Evolutionary conservation across 805 yeast species (phyloP).

Genomic region (Sungouiella thailandica): DNA sequence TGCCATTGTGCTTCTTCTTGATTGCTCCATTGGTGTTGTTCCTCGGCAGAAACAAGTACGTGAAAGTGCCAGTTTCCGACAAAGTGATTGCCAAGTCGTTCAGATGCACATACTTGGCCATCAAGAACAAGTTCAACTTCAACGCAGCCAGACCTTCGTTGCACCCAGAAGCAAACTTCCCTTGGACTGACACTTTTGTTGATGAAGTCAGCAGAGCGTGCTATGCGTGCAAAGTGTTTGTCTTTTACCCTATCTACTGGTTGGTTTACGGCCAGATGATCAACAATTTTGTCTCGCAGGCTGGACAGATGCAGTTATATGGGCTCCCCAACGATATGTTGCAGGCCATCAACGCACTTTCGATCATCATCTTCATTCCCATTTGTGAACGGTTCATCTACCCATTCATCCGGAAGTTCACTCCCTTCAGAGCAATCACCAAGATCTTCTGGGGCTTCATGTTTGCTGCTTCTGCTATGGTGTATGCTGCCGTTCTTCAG

Average conservation of each 20-base stretch:
- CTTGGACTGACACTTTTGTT: slow-evolving; percentile 12
- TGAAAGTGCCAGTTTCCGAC: slow-evolving; percentile 10
- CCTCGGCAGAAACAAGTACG: slow-evolving; percentile 8
- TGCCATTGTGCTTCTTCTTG: slow-evolving; percentile 10
- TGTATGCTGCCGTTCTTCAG: slow-evolving; percentile 11
- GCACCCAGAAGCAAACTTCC: slow-evolving; percentile 7
- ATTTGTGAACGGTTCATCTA: slow-evolving; percentile 8
- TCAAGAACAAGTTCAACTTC: slow-evolving; percentile 8
- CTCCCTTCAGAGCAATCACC: slow-evolving; percentile 13
- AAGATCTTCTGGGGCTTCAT: slow-evolving; percentile 13
- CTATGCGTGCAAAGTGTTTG: slow-evolving; percentile 12
- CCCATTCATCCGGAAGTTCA: slow-evolving; percentile 11
- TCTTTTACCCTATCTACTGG: slow-evolving; percentile 13
- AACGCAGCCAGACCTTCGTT: slow-evolving; percentile 11
- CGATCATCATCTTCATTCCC: slow-evolving; percentile 11
- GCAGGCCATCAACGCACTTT: slow-evolving; percentile 8
- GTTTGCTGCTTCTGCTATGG: slow-evolving; percentile 9
- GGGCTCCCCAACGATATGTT: slow-evolving; percentile 14
- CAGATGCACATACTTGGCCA: slow-evolving; percentile 5
- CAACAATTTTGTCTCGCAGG: slow-evolving; percentile 12
- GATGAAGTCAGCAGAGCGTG: slow-evolving; percentile 10
- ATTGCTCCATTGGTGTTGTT: slow-evolving; percentile 8
- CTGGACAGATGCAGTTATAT: slow-evolving; percentile 13
- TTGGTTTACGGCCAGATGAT: slow-evolving; percentile 14
- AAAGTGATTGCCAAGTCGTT: slow-evolving; percentile 10